Evolutionary conservation across 768 basidiomycete species (phyloP), one percentile per base, ranked within the genome.

Genomic region (Mycena capillaripes): DNA sequence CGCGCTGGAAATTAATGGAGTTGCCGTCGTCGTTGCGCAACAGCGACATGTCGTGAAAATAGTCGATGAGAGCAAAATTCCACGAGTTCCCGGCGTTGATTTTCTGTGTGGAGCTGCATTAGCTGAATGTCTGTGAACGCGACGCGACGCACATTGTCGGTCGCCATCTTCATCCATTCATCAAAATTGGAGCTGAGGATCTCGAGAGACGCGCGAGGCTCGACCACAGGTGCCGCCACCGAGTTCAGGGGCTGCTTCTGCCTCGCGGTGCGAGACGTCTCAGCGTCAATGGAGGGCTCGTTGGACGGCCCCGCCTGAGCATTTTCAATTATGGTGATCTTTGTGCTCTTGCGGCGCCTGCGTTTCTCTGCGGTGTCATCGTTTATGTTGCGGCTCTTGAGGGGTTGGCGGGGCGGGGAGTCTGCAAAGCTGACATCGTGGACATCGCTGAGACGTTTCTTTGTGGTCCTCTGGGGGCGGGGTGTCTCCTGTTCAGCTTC

Each of bases 121-220:
- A 78, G 69, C 36, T 34, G 66, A 68, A 60, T 36, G 38, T 42
- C 64, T 10, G 40, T 58, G 30, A 17, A 34, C n/a, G 65, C 63
- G 48, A 23, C 23, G 64, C 32, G 61, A 85, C 91, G 76, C 79
- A 98, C 98, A 82, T 99, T 99, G 80, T 99, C 97, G 3, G 97
- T 99, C 1, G 97, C 97, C 92, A 99, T 92, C 86, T 99, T 99
- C 97, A 99, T 99, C 98, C 98, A 99, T 82, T 99, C 97, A 81
- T 99, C 98, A 78, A 93, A 98, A 77, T 97, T 98, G 44, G 92
- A 93, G 82, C 88, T 95, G 90, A 95, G 95, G n/a, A 96, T 89
- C 74, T 97, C 95, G 75, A 92, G 66, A 7, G n/a, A 3, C 30
- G 42, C 61, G 30, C 30, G 82, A 0, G 92, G 89, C 50, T 91